Evolutionary conservation across 2,329 filamentous ascomycete species (phyloP), one percentile per base, ranked within the genome.

Genomic region (Aspergillus sp.): DNA sequence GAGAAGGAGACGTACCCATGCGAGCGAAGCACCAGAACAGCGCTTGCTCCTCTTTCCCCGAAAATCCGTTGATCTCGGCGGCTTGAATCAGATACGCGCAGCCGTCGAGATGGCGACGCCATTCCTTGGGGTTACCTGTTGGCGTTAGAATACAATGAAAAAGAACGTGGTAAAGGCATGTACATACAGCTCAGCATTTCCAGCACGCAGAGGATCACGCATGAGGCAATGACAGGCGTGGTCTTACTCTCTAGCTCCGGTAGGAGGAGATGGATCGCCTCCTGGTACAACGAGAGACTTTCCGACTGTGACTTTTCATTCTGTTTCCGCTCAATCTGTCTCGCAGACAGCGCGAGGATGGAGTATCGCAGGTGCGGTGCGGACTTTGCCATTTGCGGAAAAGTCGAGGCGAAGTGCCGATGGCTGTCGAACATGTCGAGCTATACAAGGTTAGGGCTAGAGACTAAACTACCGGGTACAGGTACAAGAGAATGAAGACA

Each of bases 1-100:
- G 19, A 33, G 22, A 26, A 3, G n/a, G 35, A 22, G 22, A 32
- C 58, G 45, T 52, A 72, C 69, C 77, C 78, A 82, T 81, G 7
- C 78, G 71, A 0, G 77, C 78, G 63, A 80, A 81, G 50, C 77
- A 80, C 79, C 79, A 82, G 52, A 81, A 82, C 0, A 82, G 63
- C 1, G 79, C 78, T 58, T 80, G 74, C 14, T 79, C 71, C 2
- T 79, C 68, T 3, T 77, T 76, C 0, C 77, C 77, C 0, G 73
- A 74, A 53, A 80, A 79, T 0, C 79, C 79, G 55, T 79, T 76
- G 38, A 81, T 78, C 1, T 74, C 76, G 3, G 77, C 74, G 0
- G 79, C 74, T 56, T 79, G 73, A 56, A 81, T 76, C 0, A 81
- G 63, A 47, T 73, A 75, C 3, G 79, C 78, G 54, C 79, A 81